These are phyloP conservation scores for Lotus japonicus DNA, from an alignment of 306 rosid species.

Conservation along the genomic window DNA sequence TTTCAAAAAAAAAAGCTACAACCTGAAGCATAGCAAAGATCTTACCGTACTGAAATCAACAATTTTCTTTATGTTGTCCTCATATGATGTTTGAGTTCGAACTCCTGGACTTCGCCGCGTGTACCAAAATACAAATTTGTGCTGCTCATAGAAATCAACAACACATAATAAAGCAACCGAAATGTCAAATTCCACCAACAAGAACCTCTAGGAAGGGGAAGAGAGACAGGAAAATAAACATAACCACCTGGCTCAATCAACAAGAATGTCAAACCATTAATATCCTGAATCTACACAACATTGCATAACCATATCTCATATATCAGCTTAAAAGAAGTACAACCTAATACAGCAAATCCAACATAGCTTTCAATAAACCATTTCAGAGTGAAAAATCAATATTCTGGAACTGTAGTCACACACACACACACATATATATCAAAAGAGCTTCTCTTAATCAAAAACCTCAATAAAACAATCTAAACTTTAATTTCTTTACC, in stretches of 20 bases:
- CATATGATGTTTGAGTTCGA: constrained; percentile 68
- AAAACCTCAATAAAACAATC: no score
- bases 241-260: neutral
- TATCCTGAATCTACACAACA: neutral
- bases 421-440: no score
- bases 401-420: no score
- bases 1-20: no score
- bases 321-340: no score
- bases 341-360: no score
- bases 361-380: no score
- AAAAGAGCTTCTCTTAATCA: no score
- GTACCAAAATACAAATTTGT: constrained; percentile 85
- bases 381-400: no score
- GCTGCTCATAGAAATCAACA: constrained; percentile 34
- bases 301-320: neutral
- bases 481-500: no score
- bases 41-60: constrained; percentile 83
- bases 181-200: neutral
- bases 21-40: neutral
- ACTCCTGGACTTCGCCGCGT: constrained; percentile 92
- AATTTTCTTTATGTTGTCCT: constrained; percentile 87
- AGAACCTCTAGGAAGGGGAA: neutral
- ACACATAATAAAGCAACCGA: constrained; percentile 7
- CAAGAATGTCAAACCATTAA: neutral
- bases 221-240: neutral